Evolutionary conservation across 495 filamentous ascomycete genomes (phyloP).

Genomic region (Penicilliopsis zonata): DNA sequence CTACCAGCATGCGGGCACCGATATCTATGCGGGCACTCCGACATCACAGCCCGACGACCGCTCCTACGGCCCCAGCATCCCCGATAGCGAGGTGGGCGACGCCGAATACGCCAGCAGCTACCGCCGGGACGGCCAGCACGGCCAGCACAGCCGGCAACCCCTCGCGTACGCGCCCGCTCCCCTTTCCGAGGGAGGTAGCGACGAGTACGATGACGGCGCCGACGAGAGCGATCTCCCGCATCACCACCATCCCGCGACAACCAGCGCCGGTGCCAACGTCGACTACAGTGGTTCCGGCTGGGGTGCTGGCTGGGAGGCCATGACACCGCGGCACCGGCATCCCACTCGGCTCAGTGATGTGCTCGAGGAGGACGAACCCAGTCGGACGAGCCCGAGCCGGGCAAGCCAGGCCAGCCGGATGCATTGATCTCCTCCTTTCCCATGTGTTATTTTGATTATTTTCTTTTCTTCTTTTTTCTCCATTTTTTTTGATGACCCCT

Average conservation of each 20-base stretch:
- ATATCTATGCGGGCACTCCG: conserved; percentile 22
- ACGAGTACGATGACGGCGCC: conserved; percentile 41
- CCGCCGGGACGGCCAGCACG: conserved; percentile 32
- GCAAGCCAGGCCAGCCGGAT: conserved; percentile 34
- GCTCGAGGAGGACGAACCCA: conserved; percentile 56
- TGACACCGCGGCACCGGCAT: conserved; percentile 81
- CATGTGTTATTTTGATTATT: no score
- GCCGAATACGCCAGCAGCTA: conserved; percentile 43
- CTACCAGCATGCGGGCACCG: conserved; percentile 32
- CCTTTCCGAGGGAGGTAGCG: conserved; percentile 38
- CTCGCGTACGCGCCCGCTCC: conserved; percentile 19
- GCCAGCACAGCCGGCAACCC: no score
- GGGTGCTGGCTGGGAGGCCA: conserved; percentile 58
- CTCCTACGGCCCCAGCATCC: conserved; percentile 37
- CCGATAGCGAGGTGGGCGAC: conserved; percentile 41
- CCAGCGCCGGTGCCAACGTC: conserved; percentile 17
- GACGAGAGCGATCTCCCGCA: conserved; percentile 30
- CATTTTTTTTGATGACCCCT: no score
- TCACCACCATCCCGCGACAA: conserved; percentile 27
- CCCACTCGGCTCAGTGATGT: conserved; percentile 92
- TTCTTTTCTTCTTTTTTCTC: no score
- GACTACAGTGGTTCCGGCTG: conserved; percentile 48
- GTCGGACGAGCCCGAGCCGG: conserved; percentile 44
- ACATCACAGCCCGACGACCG: conserved; percentile 33
- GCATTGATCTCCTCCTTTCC: no score